A percentile compares a stretch with the other conserved stretches of the same genome.
Evolutionary conservation across 169 alveolate species (phyloP).

Genomic region (Besnoitia besnoiti): DNA sequence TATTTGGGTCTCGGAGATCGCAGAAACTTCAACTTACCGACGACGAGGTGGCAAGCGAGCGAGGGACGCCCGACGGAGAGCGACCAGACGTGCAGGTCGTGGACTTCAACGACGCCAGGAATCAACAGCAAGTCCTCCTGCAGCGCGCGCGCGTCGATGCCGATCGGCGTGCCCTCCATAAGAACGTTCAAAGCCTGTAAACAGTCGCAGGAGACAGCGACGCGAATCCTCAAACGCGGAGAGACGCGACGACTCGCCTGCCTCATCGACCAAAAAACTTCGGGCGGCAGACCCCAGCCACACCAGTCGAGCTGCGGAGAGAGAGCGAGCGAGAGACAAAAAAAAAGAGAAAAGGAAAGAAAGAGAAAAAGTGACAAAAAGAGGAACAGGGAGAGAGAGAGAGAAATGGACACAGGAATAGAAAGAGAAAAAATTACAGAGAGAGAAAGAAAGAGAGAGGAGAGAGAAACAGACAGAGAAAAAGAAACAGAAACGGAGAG

Average conservation of each 20-base stretch:
- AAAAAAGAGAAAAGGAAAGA: not conserved
- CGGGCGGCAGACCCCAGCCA: not conserved
- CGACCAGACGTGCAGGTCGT: slow-evolving; percentile 97
- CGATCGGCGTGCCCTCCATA: slow-evolving; percentile 95
- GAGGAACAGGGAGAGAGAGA: not conserved
- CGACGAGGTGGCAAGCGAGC: slow-evolving; percentile 91
- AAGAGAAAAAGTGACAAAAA: not conserved
- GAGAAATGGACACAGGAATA: too few species aligned
- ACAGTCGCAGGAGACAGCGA: too few species aligned
- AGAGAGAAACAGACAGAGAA: slow-evolving; percentile 6
- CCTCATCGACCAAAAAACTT: not conserved
- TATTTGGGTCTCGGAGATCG: too few species aligned
- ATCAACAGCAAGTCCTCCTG: slow-evolving; percentile 82
- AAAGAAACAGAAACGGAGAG: not conserved
- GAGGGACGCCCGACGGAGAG: slow-evolving; percentile 91
- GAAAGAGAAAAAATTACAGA: too few species aligned
- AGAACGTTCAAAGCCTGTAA: slow-evolving; percentile 82
- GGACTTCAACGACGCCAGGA: slow-evolving; percentile 91
- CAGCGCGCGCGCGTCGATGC: slow-evolving; percentile 85
- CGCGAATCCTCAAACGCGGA: not conserved
- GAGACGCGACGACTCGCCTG: not conserved
- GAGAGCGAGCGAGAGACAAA: not conserved
- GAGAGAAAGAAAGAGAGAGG: not conserved
- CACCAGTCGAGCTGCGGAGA: not conserved
- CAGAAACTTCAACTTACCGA: too few species aligned